Evolutionary conservation across 1,284 basidiomycete genomes (phyloP).

Genomic region (Ustilago crameri): DNA sequence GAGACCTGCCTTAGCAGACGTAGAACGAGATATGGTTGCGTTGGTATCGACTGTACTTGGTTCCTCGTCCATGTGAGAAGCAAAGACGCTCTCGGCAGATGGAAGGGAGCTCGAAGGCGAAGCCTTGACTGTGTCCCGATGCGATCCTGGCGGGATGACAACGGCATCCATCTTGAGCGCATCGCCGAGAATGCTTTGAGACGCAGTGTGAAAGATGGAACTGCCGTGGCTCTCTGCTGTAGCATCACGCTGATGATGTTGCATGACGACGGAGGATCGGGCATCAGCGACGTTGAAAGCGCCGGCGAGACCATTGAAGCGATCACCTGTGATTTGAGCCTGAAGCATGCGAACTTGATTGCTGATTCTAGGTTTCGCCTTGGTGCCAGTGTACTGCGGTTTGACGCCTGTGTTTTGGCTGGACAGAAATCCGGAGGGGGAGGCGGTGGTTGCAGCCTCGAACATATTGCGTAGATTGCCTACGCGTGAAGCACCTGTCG

Average conservation of each 20-base stretch:
- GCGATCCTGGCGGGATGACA: conserved; percentile 23
- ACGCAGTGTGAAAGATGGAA: conserved; percentile 32
- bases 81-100: not conserved
- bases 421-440: conserved; percentile 10
- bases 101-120: conserved; percentile 16
- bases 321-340: conserved; percentile 50
- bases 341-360: conserved; percentile 50
- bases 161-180: conserved; percentile 49
- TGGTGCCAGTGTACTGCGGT: conserved; percentile 16
- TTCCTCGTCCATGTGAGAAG: not conserved
- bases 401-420: conserved; percentile 27
- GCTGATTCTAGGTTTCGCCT: conserved; percentile 35
- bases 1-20: conserved; percentile 17
- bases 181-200: conserved; percentile 28
- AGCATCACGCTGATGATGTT: conserved; percentile 9
- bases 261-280: conserved; percentile 18
- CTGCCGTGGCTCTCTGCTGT: conserved; percentile 15
- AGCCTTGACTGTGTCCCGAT: conserved; percentile 1
- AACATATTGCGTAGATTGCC: conserved; percentile 44
- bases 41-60: conserved; percentile 10
- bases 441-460: conserved; percentile 17
- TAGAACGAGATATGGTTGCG: conserved; percentile 31
- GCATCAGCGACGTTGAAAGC: conserved; percentile 26
- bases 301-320: conserved; percentile 33
- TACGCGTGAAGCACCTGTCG: conserved; percentile 33